Evolutionary conservation across 1,139 yeast genomes (phyloP).

Genomic region (Blastobotrys illinoisensis): DNA sequence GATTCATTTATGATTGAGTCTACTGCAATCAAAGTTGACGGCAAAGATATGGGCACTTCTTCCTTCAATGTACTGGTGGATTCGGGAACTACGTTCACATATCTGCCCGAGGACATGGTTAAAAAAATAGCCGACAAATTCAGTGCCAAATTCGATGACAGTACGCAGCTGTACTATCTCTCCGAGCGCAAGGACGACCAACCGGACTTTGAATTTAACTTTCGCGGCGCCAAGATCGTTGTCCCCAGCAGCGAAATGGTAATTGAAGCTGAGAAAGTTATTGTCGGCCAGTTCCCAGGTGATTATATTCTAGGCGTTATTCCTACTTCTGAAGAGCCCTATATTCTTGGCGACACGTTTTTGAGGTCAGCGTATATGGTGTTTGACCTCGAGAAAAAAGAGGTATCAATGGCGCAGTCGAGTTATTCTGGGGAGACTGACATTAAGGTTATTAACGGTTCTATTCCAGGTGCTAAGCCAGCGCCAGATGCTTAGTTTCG

Average conservation of each 20-base stretch:
- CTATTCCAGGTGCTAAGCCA: conserved; percentile 7
- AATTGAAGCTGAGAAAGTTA: conserved; percentile 19
- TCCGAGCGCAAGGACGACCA: conserved; percentile 13
- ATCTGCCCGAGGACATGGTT: conserved; percentile 39
- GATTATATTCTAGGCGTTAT: conserved; percentile 25
- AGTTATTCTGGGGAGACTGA: conserved; percentile 19
- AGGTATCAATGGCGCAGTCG: conserved; percentile 66
- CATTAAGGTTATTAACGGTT: conserved; percentile 14
- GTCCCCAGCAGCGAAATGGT: conserved; percentile 28
- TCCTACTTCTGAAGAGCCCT: conserved; percentile 22
- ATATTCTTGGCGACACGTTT: conserved; percentile 67
- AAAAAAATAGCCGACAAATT: conserved; percentile 21
- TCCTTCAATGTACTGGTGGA: conserved; percentile 46
- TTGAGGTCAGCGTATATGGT: conserved; percentile 72
- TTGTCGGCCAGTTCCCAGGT: conserved; percentile 20
- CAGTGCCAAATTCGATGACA: conserved; percentile 20
- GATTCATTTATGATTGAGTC: conserved; percentile 17
- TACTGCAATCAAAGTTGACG: conserved; percentile 14
- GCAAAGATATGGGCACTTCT: conserved; percentile 3
- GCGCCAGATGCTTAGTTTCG: conserved; percentile 6
- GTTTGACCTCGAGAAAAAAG: conserved; percentile 62
- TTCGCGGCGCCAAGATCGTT: conserved; percentile 26
- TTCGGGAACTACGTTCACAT: conserved; percentile 64
- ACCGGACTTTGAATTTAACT: conserved; percentile 24
- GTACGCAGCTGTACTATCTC: conserved; percentile 22